Base-by-base conservation (phyloP, 179 eudicot genomes). In the Heliamphora ciliata region DNA sequence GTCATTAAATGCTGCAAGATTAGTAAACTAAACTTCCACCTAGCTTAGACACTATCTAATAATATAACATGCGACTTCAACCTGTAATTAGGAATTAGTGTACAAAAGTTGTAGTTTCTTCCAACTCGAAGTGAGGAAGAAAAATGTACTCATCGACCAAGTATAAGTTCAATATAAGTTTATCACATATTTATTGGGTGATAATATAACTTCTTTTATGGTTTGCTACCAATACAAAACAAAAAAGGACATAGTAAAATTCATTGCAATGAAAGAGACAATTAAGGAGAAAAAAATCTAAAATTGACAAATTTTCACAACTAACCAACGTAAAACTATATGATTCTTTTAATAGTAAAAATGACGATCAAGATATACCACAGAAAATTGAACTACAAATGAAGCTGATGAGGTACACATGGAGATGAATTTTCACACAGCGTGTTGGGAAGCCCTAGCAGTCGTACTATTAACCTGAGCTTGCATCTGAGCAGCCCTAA, bases 401-500 rank as follows among this genome's bases (percentile, higher is more conserved):
- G 67, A 14, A 6, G 54, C 48, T 13, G 1, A 2, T 2, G 51
- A 14, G 40, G 51, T 24, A 51, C 51, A 7, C 52, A 40, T 9
- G 48, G 65, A 67, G 55, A n/a, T 44, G 60, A 40, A 69, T 15
- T 44, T 70, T 77, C 80, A 93, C 83, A 81, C 73, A 0, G 78
- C 90, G 81, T 91, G 90, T 46, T 87, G 93, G 0, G 91, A 79
- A 8, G 87, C 86, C 82, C 97, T 88, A 47, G 93, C 88, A 86
- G 97, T 94, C 97, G 94, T 94, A 82, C 65, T 87, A 80, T 92
- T 85, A 86, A 95, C 92, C 86, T 94, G 97, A 84, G 92, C 93
- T 81, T 95, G 98, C 95, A 91, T 91, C 87, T 93, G 98, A 60
- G 84, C 87, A 24, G 90, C 95, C 83, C 94, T 85, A 74, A 94